These are phyloP conservation scores for Sugiyamaella castrensis DNA, from an alignment of 1,139 yeast genomes.

Conservation along the genomic window DNA sequence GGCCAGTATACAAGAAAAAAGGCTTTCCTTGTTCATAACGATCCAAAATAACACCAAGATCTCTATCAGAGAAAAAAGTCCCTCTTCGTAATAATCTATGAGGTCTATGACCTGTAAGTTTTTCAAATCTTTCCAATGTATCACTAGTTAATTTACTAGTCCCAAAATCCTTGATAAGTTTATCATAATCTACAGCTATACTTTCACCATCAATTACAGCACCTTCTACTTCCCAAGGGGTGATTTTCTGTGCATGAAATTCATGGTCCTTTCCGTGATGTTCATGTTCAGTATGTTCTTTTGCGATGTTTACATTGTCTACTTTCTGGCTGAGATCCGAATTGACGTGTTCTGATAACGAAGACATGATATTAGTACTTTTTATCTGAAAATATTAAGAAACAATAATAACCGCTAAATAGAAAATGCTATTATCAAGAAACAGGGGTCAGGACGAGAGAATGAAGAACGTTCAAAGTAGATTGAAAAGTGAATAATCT, in stretches of 20 bases:
- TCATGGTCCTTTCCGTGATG: too few species aligned
- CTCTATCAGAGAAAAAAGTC: constrained; percentile 90
- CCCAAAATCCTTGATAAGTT: constrained; percentile 83
- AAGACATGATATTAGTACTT: too few species aligned
- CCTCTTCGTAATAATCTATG: constrained; percentile 91
- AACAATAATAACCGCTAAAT: too few species aligned
- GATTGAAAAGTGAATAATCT: too few species aligned
- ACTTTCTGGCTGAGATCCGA: too few species aligned
- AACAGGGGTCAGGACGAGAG: too few species aligned
- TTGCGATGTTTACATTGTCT: too few species aligned
- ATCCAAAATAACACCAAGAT: constrained; percentile 73
- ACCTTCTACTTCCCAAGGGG: constrained; percentile 99
- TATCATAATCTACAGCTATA: constrained; percentile 87
- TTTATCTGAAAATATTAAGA: too few species aligned
- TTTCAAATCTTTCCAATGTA: constrained; percentile 68
- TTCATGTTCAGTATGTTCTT: too few species aligned
- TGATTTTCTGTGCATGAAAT: constrained; percentile 51
- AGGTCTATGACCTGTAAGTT: constrained; percentile 87
- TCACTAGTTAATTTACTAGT: constrained; percentile 70
- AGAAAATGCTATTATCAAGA: too few species aligned
- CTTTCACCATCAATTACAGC: constrained; percentile 93
- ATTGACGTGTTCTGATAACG: too few species aligned
- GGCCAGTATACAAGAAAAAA: constrained; percentile 93
- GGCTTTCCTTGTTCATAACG: constrained; percentile 93
- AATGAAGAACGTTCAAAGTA: too few species aligned